phyloP scores from a whole-genome alignment of 805 yeast species.

The Candida sakaeoensis region DNA sequence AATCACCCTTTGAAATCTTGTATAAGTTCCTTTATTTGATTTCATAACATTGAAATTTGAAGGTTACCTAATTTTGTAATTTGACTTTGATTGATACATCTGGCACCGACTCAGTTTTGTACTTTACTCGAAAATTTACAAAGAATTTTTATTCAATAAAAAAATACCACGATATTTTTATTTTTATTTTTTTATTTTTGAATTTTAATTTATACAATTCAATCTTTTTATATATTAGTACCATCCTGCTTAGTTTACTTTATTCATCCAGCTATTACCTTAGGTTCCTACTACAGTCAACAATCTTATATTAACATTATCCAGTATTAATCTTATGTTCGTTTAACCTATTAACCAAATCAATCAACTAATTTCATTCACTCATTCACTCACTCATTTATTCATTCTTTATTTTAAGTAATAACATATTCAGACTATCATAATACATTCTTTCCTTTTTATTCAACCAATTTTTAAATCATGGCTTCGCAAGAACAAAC shows the following conservation, averaged over 20 bases:
- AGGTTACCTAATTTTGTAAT: too few relatives aligned
- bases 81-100: too few relatives aligned
- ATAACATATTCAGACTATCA: too few relatives aligned
- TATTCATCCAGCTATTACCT: neutral
- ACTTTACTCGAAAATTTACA: neutral
- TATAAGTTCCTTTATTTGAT: neutral
- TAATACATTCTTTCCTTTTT: too few relatives aligned
- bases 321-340: neutral
- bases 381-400: slow-evolving; percentile 2
- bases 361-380: neutral
- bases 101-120: too few relatives aligned
- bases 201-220: too few relatives aligned
- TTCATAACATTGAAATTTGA: too few relatives aligned
- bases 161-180: neutral
- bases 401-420: too few relatives aligned
- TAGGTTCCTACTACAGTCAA: neutral
- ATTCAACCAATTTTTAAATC: too few relatives aligned
- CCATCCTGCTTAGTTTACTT: neutral
- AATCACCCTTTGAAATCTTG: neutral
- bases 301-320: neutral
- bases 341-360: slow-evolving; percentile 2
- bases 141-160: too few relatives aligned
- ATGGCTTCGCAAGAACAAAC: slow-evolving; percentile 8
- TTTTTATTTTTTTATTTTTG: too few relatives aligned
- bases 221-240: neutral